Percentiles rank a stretch among this genome's conserved stretches.
Conservation (phyloP, 2,329 filamentous ascomycete species). For the Fusarium subtropicale region DNA sequence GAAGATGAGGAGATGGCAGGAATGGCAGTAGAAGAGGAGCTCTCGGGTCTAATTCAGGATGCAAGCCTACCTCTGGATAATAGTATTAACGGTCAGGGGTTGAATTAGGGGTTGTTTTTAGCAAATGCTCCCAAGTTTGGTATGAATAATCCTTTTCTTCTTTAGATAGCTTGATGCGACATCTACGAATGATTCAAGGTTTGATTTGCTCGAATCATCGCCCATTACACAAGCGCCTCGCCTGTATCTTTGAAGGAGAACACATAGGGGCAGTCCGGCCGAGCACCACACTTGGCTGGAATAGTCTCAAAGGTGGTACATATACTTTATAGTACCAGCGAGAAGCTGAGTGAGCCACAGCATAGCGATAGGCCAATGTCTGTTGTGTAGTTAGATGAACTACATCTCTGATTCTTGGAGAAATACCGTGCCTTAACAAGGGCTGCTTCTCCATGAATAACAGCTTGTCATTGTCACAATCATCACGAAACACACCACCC, state of each 20-base stretch:
- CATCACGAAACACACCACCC: background rate
- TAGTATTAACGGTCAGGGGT: background rate
- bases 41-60: slow-evolving; percentile 37
- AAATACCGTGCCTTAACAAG: background rate
- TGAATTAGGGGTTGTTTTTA: background rate
- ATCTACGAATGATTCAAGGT: background rate
- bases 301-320: background rate
- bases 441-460: background rate
- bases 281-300: background rate
- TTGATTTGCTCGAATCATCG: background rate
- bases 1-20: slow-evolving; percentile 33
- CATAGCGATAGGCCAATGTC: background rate
- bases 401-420: too few relatives aligned
- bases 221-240: background rate
- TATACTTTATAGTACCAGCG: background rate
- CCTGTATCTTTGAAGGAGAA: background rate
- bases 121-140: slow-evolving; percentile 1
- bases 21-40: slow-evolving; percentile 28
- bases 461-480: background rate
- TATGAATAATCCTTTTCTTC: background rate
- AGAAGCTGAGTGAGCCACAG: background rate
- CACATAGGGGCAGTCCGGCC: background rate
- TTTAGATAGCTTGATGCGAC: too few relatives aligned
- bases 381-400: background rate
- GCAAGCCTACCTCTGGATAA: slow-evolving; percentile 36